phyloP scores from a whole-genome alignment of 805 yeast species.

The Candida nanaspora region DNA sequence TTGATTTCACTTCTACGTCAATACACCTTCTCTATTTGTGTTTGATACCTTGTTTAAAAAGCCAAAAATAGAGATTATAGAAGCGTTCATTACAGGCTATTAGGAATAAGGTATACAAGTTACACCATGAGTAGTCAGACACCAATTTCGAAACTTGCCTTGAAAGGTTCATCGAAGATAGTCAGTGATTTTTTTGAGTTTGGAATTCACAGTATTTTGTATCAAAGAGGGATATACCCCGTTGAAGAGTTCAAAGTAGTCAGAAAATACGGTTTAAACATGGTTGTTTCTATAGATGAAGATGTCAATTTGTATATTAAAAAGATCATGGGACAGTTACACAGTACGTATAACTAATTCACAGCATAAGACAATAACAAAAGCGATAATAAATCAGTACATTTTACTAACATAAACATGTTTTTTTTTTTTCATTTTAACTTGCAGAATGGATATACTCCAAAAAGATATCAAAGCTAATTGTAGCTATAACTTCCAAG shows the following conservation, averaged over 20 bases:
- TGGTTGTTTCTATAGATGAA: constrained; percentile 66
- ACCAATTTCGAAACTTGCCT: constrained; percentile 40
- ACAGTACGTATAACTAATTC: constrained; percentile 21
- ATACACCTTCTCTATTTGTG: too few species aligned
- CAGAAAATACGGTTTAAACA: constrained; percentile 69
- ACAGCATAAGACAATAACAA: neutral
- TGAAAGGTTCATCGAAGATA: constrained; percentile 71
- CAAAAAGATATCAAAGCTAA: constrained; percentile 59
- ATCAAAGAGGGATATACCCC: constrained; percentile 87
- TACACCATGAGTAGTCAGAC: too few species aligned
- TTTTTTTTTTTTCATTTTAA: constrained; percentile 1
- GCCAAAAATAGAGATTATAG: too few species aligned
- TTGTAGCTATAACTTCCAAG: constrained; percentile 66
- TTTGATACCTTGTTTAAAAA: too few species aligned
- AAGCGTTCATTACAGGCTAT: too few species aligned
- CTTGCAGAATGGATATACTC: constrained; percentile 57
- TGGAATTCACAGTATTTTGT: constrained; percentile 72
- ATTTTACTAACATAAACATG: neutral
- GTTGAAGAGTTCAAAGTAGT: constrained; percentile 76
- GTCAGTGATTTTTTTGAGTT: constrained; percentile 82
- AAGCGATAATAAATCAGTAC: too few species aligned
- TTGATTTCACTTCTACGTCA: too few species aligned
- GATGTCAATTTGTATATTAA: constrained; percentile 67
- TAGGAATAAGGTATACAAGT: too few species aligned
- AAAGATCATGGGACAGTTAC: constrained; percentile 61